These are phyloP conservation scores for Cutaneotrichosporon sp. DNA, from an alignment of 1,284 basidiomycete genomes.

Conservation along the genomic window DNA sequence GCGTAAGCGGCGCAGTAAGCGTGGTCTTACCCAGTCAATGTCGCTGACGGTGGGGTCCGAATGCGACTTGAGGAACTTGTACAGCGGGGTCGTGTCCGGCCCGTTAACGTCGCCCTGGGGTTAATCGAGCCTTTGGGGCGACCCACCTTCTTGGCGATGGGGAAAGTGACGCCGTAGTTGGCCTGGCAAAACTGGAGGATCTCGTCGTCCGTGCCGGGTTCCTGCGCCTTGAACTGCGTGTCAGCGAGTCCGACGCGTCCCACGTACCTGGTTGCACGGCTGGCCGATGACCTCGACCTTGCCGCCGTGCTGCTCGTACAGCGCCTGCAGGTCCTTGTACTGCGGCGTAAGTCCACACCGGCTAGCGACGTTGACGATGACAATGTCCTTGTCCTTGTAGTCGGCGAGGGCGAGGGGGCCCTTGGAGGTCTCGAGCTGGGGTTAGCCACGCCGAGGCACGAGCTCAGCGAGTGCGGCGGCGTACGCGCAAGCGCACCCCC, in stretches of 20 bases:
- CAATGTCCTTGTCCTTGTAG: slow-evolving; percentile 42
- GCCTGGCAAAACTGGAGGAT: slow-evolving; percentile 56
- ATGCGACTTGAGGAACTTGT: slow-evolving; percentile 50
- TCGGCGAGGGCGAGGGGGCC: slow-evolving; percentile 33
- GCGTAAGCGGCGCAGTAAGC: slow-evolving; percentile 17
- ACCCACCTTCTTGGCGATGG: slow-evolving; percentile 65
- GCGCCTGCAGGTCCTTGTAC: slow-evolving; percentile 74
- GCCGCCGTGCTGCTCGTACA: slow-evolving; percentile 77
- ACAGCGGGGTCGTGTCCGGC: slow-evolving; percentile 50
- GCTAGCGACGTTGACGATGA: slow-evolving; percentile 48
- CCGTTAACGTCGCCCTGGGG: slow-evolving; percentile 51
- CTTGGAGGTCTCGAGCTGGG: slow-evolving; percentile 42
- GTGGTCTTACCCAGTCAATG: slow-evolving; percentile 43
- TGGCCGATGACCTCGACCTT: slow-evolving; percentile 78
- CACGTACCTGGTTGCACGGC: slow-evolving; percentile 70
- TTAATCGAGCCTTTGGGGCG: neutral
- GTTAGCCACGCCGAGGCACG: neutral
- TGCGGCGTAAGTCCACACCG: slow-evolving; percentile 71
- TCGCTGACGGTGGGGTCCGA: slow-evolving; percentile 41
- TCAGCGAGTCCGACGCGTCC: neutral
- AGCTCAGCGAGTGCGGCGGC: too few species aligned
- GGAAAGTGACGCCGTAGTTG: slow-evolving; percentile 79
- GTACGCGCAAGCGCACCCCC: too few species aligned
- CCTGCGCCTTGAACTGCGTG: slow-evolving; percentile 54
- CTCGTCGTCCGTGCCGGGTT: slow-evolving; percentile 65